Percentiles rank a stretch among this genome's conserved stretches.
Conservation (phyloP, 768 basidiomycete genomes). For the Fibroporia radiculosa region DNA sequence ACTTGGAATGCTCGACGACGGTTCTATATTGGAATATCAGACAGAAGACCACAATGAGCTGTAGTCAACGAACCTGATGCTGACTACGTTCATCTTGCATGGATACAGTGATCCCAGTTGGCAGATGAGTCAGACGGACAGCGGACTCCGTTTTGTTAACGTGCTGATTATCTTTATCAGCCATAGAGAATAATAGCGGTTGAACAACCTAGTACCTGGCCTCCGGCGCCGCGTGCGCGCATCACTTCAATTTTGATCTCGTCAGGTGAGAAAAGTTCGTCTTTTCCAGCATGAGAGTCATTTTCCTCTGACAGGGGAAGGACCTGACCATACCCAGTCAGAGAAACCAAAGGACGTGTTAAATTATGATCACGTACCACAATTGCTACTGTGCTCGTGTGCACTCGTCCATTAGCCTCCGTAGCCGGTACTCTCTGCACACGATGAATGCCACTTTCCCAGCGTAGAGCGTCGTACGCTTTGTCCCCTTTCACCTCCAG, state of each 20-base stretch:
- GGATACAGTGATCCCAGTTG: constrained; percentile 89
- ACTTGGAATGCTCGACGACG: constrained; percentile 90
- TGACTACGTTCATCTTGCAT: constrained; percentile 99
- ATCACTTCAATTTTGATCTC: constrained; percentile 92
- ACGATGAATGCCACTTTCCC: constrained; percentile 95
- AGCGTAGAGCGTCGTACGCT: constrained; percentile 71
- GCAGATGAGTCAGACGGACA: constrained; percentile 86
- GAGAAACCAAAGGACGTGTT: neutral
- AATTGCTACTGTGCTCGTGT: constrained; percentile 86
- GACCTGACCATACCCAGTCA: constrained; percentile 44
- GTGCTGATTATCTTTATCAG: constrained; percentile 47
- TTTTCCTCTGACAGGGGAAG: constrained; percentile 71
- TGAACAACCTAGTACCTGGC: constrained; percentile 49
- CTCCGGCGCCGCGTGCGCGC: constrained; percentile 95
- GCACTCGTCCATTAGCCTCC: constrained; percentile 79
- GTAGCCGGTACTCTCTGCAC: constrained; percentile 93
- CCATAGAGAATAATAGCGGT: neutral
- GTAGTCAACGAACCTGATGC: constrained; percentile 57
- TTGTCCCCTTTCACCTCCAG: constrained; percentile 73
- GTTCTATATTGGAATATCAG: constrained; percentile 45
- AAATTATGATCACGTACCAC: constrained; percentile 45
- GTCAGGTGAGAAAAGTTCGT: constrained; percentile 61
- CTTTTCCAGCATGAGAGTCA: constrained; percentile 25
- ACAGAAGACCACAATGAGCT: neutral
- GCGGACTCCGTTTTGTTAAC: constrained; percentile 99